Evolutionary conservation across 2,329 filamentous ascomycete species (phyloP).

Genomic region (Aspergillus sp.): DNA sequence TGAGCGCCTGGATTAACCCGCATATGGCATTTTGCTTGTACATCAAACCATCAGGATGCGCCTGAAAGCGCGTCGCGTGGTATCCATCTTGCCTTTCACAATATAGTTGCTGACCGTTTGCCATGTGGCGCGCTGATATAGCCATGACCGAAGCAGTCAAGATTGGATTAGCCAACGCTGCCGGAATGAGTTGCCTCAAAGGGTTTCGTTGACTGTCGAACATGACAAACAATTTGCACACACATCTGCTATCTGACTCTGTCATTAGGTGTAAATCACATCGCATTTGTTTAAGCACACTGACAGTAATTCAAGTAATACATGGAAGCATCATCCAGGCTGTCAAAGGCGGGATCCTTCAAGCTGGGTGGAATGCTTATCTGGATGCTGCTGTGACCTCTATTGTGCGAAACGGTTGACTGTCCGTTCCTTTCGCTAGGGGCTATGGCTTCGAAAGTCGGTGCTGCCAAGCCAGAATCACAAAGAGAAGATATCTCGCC

Average conservation of each 20-base stretch:
- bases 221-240: slow-evolving; percentile 35
- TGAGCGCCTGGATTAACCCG: slow-evolving; percentile 14
- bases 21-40: slow-evolving; percentile 26
- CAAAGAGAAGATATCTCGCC: too few species aligned
- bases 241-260: slow-evolving; percentile 29
- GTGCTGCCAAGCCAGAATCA: not conserved
- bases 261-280: not conserved
- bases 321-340: slow-evolving; percentile 23
- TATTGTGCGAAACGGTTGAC: too few species aligned
- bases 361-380: slow-evolving; percentile 11
- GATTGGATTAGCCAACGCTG: slow-evolving; percentile 27
- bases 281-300: not conserved
- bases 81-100: too few species aligned
- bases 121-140: slow-evolving; percentile 35
- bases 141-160: slow-evolving; percentile 32
- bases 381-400: too few species aligned
- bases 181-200: slow-evolving; percentile 32
- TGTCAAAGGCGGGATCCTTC: slow-evolving; percentile 17
- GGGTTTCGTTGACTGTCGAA: slow-evolving; percentile 39
- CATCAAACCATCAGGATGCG: slow-evolving; percentile 21
- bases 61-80: slow-evolving; percentile 22
- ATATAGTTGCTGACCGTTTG: slow-evolving; percentile 20
- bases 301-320: slow-evolving; percentile 38
- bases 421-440: not conserved
- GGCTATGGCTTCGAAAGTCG: not conserved